These are phyloP conservation scores for Acidiella bohemica DNA, from an alignment of 495 filamentous ascomycete species.

Conservation along the genomic window DNA sequence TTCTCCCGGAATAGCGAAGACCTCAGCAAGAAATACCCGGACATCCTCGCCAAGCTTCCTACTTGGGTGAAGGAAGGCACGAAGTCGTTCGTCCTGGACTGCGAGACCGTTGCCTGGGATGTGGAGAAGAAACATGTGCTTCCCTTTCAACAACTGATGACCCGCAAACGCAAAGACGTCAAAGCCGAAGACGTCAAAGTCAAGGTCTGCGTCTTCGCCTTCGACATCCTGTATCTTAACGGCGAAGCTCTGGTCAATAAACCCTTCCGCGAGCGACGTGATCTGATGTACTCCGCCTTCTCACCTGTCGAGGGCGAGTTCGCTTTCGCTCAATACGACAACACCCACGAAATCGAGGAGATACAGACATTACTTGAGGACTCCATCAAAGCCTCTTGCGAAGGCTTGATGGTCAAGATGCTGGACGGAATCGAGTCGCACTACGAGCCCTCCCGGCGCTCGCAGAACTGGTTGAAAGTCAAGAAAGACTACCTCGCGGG, in stretches of 20 bases:
- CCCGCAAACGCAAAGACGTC: slow-evolving; percentile 91
- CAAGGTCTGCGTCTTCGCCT: slow-evolving; percentile 95
- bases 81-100: slow-evolving; percentile 90
- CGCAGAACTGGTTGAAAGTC: slow-evolving; percentile 97
- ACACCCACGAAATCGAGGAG: slow-evolving; percentile 81
- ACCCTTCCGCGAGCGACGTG: slow-evolving; percentile 68
- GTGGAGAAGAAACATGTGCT: slow-evolving; percentile 79
- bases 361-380: slow-evolving; percentile 88
- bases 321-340: slow-evolving; percentile 70
- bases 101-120: slow-evolving; percentile 98
- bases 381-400: slow-evolving; percentile 83
- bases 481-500: slow-evolving; percentile 96
- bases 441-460: slow-evolving; percentile 89
- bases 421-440: slow-evolving; percentile 78
- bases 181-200: slow-evolving; percentile 94
- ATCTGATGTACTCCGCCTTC: slow-evolving; percentile 64
- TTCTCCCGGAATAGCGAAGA: slow-evolving; percentile 97
- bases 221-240: slow-evolving; percentile 88
- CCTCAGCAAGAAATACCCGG: slow-evolving; percentile 91
- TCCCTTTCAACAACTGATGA: slow-evolving; percentile 97
- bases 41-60: slow-evolving; percentile 74
- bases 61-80: slow-evolving; percentile 82
- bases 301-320: slow-evolving; percentile 74
- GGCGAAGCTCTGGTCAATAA: slow-evolving; percentile 83
- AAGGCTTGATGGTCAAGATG: slow-evolving; percentile 99